A percentile compares a stretch with the other conserved stretches of the same genome.
These are phyloP conservation scores for Rhizopus arrhizus DNA, from an alignment of 371 early-diverging fungal genomes.

Conservation along the genomic window DNA sequence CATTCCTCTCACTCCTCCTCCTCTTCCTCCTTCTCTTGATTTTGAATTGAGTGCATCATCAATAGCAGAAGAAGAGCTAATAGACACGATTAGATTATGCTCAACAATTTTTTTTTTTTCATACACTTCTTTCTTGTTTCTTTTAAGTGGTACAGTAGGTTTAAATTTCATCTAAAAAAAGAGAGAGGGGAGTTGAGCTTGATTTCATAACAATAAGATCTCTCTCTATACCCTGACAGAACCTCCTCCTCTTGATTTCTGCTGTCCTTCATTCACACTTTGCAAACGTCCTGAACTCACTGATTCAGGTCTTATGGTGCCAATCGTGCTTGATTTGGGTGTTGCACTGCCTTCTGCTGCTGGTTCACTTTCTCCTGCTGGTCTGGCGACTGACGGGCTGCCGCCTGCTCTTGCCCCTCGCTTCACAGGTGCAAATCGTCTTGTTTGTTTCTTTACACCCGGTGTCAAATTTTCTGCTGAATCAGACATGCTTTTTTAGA, in stretches of 20 bases:
- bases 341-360: slow-evolving; percentile 1
- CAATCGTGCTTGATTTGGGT: slow-evolving; percentile 28
- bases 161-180: slow-evolving; percentile 61
- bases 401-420: slow-evolving; percentile 17
- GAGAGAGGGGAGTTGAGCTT: background rate
- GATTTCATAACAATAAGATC: background rate
- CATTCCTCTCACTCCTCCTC: slow-evolving; percentile 41
- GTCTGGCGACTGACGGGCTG: background rate
- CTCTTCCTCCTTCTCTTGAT: slow-evolving; percentile 18
- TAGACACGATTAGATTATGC: background rate
- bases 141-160: slow-evolving; percentile 63
- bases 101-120: slow-evolving; percentile 13
- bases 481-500: slow-evolving; percentile 15
- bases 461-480: slow-evolving; percentile 18
- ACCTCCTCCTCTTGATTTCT: slow-evolving; percentile 54
- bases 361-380: background rate
- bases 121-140: slow-evolving; percentile 68
- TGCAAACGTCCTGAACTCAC: slow-evolving; percentile 40
- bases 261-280: slow-evolving; percentile 49
- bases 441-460: slow-evolving; percentile 37
- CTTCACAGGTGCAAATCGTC: slow-evolving; percentile 44
- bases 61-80: slow-evolving; percentile 40
- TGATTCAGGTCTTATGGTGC: slow-evolving; percentile 42
- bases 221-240: slow-evolving; percentile 46
- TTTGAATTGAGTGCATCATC: slow-evolving; percentile 38